These are phyloP conservation scores for Termitomyces sp. DNA, from an alignment of 768 basidiomycete genomes.

Conservation along the genomic window DNA sequence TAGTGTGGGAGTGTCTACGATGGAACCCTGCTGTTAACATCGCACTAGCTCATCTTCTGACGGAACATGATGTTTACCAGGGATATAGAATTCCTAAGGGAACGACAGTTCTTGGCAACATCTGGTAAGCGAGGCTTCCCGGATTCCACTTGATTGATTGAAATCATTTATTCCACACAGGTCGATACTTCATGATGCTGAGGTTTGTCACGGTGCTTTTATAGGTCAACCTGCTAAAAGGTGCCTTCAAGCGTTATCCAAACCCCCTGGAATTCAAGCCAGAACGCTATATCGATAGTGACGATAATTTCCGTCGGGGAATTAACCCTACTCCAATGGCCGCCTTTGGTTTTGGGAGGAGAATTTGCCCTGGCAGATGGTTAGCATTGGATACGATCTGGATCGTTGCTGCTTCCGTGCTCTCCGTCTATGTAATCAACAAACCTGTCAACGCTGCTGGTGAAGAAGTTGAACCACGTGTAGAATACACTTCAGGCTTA, in stretches of 20 bases:
- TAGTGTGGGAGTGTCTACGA: constrained; percentile 33
- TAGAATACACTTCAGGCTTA: constrained; percentile 8
- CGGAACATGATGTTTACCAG: constrained; percentile 7
- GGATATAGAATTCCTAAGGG: constrained; percentile 13
- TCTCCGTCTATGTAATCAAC: not conserved
- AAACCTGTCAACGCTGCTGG: not conserved
- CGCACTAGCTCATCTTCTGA: constrained; percentile 5
- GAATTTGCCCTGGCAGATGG: constrained; percentile 6
- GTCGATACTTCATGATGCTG: constrained; percentile 4
- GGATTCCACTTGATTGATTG: not conserved
- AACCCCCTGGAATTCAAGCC: constrained; percentile 7
- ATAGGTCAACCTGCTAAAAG: not conserved
- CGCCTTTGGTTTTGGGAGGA: constrained; percentile 10
- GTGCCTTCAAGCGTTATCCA: constrained; percentile 4
- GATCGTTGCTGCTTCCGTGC: constrained; percentile 8
- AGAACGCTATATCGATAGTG: constrained; percentile 6
- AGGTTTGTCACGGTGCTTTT: constrained; percentile 3
- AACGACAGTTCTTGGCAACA: constrained; percentile 9
- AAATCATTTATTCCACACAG: not conserved
- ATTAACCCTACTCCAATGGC: constrained; percentile 1
- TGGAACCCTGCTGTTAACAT: no score
- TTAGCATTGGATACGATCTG: constrained; percentile 7
- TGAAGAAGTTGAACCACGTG: constrained; percentile 2
- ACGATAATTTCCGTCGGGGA: not conserved
- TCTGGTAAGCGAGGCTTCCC: constrained; percentile 2